Evolutionary conservation across 371 early-diverging fungal species (phyloP).

Genomic region (Haplosporangium sp.): DNA sequence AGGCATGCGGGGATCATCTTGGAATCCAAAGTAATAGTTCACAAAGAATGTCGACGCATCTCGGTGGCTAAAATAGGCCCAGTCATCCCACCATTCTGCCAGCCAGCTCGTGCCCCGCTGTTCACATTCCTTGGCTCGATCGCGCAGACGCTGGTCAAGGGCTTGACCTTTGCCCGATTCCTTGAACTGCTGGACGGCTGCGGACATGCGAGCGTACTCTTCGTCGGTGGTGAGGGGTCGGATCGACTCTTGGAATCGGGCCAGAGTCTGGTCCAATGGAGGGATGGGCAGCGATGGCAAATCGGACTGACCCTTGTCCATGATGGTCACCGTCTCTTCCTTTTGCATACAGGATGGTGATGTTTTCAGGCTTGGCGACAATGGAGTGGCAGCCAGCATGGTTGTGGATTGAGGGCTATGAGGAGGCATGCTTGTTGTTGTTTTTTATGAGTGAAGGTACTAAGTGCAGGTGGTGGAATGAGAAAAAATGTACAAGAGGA

Average conservation of each 20-base stretch:
- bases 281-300: slow-evolving; percentile 91
- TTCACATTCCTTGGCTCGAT: slow-evolving; percentile 67
- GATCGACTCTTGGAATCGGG: slow-evolving; percentile 77
- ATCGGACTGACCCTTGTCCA: slow-evolving; percentile 63
- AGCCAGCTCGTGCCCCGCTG: slow-evolving; percentile 43
- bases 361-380: neutral
- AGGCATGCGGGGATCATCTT: slow-evolving; percentile 52
- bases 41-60: slow-evolving; percentile 54
- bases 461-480: neutral
- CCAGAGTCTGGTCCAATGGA: slow-evolving; percentile 80
- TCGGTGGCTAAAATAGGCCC: slow-evolving; percentile 52
- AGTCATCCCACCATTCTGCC: slow-evolving; percentile 57
- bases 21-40: slow-evolving; percentile 56
- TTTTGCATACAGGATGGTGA: neutral
- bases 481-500: neutral
- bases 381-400: neutral
- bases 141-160: slow-evolving; percentile 83
- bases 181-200: slow-evolving; percentile 74
- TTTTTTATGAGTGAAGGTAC: neutral
- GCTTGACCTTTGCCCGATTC: slow-evolving; percentile 68
- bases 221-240: slow-evolving; percentile 77
- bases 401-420: slow-evolving; percentile 1
- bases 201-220: slow-evolving; percentile 75
- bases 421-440: slow-evolving; percentile 2
- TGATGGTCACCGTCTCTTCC: slow-evolving; percentile 52